These are phyloP conservation scores for Zostera marina DNA, from an alignment of 116 monocot species.

Conservation along the genomic window DNA sequence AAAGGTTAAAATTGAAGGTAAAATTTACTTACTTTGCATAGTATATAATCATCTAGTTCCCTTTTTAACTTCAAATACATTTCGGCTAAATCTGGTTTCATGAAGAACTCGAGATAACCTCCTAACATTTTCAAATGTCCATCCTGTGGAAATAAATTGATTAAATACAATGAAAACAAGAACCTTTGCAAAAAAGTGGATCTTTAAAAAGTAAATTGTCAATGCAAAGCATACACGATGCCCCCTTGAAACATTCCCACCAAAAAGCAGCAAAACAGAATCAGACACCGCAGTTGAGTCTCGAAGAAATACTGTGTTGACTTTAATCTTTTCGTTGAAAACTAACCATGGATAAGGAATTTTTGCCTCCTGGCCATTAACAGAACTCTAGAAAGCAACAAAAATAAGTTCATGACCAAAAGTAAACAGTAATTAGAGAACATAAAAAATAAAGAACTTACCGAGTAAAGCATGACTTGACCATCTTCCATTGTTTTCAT, in stretches of 20 bases:
- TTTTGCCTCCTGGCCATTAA: conserved; percentile 74
- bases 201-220: not conserved
- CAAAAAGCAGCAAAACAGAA: conserved; percentile 78
- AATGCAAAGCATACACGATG: conserved; percentile 48
- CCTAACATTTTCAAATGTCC: conserved; percentile 99
- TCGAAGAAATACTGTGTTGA: conserved; percentile 84
- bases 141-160: conserved; percentile 30
- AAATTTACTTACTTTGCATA: conserved; percentile 41
- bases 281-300: conserved; percentile 90
- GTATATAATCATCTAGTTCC: conserved; percentile 74
- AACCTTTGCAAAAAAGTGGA: not conserved
- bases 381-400: conserved; percentile 53
- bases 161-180: not conserved
- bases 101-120: conserved; percentile 96
- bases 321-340: conserved; percentile 99
- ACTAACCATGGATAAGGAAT: conserved; percentile 97
- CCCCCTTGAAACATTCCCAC: conserved; percentile 60
- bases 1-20: not conserved
- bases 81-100: conserved; percentile 70
- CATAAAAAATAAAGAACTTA: conserved; percentile 23
- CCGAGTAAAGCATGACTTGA: conserved; percentile 93
- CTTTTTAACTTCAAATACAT: conserved; percentile 62
- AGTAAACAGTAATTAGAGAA: not conserved
- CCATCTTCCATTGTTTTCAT: conserved; percentile 99
- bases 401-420: not conserved